Conservation (phyloP, 2,329 filamentous ascomycete genomes). For the Aspergillus fumigatiaffinis region DNA sequence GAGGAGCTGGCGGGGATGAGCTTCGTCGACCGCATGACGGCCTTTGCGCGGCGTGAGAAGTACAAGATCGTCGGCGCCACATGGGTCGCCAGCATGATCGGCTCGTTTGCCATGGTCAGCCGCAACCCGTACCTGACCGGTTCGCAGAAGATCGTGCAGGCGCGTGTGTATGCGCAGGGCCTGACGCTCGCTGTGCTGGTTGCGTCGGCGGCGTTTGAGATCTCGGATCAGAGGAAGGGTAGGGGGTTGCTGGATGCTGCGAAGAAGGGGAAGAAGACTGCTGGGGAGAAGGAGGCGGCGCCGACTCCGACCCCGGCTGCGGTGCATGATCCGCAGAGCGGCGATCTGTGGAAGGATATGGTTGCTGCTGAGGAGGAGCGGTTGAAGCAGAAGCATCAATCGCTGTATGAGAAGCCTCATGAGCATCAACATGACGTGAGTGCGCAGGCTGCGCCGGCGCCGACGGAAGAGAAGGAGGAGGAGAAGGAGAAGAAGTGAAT, state of each 20-base stretch:
- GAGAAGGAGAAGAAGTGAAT: constrained; percentile 10
- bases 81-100: constrained; percentile 77
- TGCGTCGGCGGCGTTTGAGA: constrained; percentile 77
- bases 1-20: constrained; percentile 55
- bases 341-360: constrained; percentile 80
- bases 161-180: constrained; percentile 89
- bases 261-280: constrained; percentile 73
- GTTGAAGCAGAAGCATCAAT: constrained; percentile 39
- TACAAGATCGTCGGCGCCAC: constrained; percentile 80
- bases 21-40: constrained; percentile 57
- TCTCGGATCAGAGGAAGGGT: constrained; percentile 70
- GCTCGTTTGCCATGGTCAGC: constrained; percentile 70
- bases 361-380: constrained; percentile 46
- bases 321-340: constrained; percentile 76
- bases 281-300: constrained; percentile 73
- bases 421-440: constrained; percentile 6
- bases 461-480: constrained; percentile 2
- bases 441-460: constrained; percentile 3
- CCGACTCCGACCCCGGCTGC: constrained; percentile 72
- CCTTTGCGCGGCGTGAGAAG: constrained; percentile 74
- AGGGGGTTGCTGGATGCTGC: constrained; percentile 45
- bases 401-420: constrained; percentile 30
- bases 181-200: constrained; percentile 81
- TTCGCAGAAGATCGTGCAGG: constrained; percentile 87
- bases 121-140: constrained; percentile 71